phyloP scores from a whole-genome alignment of 139 green algal species.

The Pseudopediastrum boryanum region DNA sequence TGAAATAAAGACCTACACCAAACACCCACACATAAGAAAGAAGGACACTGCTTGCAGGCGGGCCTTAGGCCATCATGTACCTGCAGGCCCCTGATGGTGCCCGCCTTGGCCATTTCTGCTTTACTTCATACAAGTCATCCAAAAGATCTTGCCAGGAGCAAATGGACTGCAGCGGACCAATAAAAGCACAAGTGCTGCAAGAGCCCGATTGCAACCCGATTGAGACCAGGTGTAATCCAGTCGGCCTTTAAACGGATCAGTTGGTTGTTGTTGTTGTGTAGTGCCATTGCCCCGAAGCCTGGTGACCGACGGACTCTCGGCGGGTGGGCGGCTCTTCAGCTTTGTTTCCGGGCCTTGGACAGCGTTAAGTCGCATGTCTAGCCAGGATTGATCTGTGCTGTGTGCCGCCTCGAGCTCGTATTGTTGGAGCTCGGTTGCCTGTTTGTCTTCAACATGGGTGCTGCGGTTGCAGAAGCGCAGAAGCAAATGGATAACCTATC shows the following conservation, averaged over 20 bases:
- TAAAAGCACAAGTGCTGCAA: not conserved
- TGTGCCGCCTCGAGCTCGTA: too few relatives aligned
- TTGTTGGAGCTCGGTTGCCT: too few relatives aligned
- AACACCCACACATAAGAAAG: not conserved
- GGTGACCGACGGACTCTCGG: too few relatives aligned
- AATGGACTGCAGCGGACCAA: not conserved
- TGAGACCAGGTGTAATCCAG: not conserved
- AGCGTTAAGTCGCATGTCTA: too few relatives aligned
- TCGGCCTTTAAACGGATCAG: not conserved
- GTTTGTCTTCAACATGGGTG: slow-evolving; percentile 8
- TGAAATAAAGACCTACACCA: slow-evolving; percentile 88
- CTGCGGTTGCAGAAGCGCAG: not conserved
- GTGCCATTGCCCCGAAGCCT: too few relatives aligned
- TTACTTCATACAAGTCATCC: too few relatives aligned
- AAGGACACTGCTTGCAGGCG: not conserved
- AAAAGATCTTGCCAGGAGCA: too few relatives aligned
- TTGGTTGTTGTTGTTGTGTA: not conserved
- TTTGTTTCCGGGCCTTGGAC: too few relatives aligned
- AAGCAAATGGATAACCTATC: not conserved
- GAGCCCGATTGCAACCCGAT: not conserved
- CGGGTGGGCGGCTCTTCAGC: too few relatives aligned
- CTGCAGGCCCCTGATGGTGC: slow-evolving; percentile 43
- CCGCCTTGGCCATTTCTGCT: slow-evolving; percentile 36
- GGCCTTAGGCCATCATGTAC: slow-evolving; percentile 19
- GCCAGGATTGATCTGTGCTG: too few relatives aligned